phyloP scores from a whole-genome alignment of 768 basidiomycete species.

The Calocybe cyanea region DNA sequence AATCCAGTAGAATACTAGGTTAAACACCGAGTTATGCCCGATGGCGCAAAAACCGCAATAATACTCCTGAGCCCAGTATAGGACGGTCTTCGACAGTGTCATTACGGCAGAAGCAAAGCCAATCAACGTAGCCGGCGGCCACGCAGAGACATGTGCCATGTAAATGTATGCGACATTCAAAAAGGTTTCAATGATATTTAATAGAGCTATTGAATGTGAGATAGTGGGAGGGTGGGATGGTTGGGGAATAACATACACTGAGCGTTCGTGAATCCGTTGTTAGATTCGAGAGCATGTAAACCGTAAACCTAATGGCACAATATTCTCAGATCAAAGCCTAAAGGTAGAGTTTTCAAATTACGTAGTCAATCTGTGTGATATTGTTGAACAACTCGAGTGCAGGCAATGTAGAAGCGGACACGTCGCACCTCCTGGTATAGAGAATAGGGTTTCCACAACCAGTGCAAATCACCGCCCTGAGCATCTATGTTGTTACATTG shows the following conservation, averaged over 20 bases:
- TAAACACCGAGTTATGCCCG: conserved; percentile 63
- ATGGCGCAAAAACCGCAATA: conserved; percentile 68
- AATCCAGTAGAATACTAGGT: conserved; percentile 61
- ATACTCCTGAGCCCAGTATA: conserved; percentile 83
- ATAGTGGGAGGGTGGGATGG: not conserved
- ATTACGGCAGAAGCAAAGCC: conserved; percentile 72
- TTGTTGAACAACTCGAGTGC: not conserved
- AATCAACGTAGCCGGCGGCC: conserved; percentile 66
- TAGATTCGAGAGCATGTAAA: conserved; percentile 52
- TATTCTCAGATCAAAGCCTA: not conserved
- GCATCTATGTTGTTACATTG: not conserved
- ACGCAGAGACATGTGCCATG: conserved; percentile 56
- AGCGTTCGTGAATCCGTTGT: conserved; percentile 81
- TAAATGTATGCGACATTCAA: conserved; percentile 76
- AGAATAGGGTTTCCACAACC: conserved; percentile 86
- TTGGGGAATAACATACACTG: conserved; percentile 52
- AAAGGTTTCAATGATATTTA: conserved; percentile 78
- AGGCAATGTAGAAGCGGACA: conserved; percentile 25
- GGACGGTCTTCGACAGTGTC: conserved; percentile 80
- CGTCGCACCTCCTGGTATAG: conserved; percentile 63
- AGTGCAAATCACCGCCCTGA: conserved; percentile 82
- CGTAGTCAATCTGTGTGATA: conserved; percentile 31
- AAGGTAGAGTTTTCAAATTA: conserved; percentile 15
- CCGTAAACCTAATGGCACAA: conserved; percentile 61
- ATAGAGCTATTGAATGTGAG: conserved; percentile 45